phyloP scores from a whole-genome alignment of 495 filamentous ascomycete genomes.

The Trichocladium uniseriatum region DNA sequence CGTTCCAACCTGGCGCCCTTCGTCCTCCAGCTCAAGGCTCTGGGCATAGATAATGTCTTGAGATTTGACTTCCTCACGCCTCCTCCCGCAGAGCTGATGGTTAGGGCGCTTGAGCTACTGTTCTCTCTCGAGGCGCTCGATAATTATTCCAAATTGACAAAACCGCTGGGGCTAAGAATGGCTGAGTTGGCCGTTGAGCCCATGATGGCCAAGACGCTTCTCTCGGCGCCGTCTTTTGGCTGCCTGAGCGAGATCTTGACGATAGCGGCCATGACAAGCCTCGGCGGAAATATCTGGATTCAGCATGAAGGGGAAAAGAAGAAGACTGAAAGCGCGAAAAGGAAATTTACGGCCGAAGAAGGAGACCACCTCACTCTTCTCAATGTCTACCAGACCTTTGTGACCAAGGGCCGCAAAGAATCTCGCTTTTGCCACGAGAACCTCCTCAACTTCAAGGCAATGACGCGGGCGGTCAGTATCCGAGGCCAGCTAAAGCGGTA shows the following conservation, averaged over 20 bases:
- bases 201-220: conserved; percentile 89
- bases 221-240: conserved; percentile 63
- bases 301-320: conserved; percentile 70
- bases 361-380: conserved; percentile 91
- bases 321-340: conserved; percentile 56
- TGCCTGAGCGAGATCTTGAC: conserved; percentile 81
- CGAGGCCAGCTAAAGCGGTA: conserved; percentile 78
- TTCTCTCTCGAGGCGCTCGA: conserved; percentile 86
- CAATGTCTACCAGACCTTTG: conserved; percentile 87
- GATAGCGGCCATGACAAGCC: conserved; percentile 90
- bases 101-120: conserved; percentile 79
- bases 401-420: conserved; percentile 78
- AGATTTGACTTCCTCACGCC: conserved; percentile 85
- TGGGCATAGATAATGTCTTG: conserved; percentile 92
- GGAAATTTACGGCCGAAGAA: conserved; percentile 87
- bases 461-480: conserved; percentile 77
- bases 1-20: conserved; percentile 85
- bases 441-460: conserved; percentile 72
- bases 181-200: conserved; percentile 91
- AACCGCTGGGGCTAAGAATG: conserved; percentile 80
- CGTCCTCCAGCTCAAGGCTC: conserved; percentile 86
- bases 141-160: conserved; percentile 83
- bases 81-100: conserved; percentile 80
- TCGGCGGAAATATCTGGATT: conserved; percentile 74
- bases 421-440: conserved; percentile 81